Conservation (phyloP, 179 eudicot genomes). For the Patellifolia procumbens region DNA sequence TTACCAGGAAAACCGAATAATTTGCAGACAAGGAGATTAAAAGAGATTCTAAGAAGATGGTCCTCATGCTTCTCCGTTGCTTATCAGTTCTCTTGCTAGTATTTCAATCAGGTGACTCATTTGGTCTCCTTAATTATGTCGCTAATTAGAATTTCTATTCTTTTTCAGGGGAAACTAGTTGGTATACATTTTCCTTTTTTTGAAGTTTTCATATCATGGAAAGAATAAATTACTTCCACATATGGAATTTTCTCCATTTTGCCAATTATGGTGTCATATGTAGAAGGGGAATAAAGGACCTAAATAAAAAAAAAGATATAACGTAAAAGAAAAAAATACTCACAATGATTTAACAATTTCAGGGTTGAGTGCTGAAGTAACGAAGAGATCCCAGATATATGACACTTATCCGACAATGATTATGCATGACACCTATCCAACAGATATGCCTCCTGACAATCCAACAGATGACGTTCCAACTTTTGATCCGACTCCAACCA, state of each 20-base stretch:
- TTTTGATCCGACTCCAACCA: slow-evolving; percentile 34
- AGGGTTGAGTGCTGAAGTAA: slow-evolving; percentile 57
- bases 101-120: slow-evolving; percentile 55
- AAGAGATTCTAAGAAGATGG: slow-evolving; percentile 37
- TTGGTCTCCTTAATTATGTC: neutral
- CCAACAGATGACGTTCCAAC: slow-evolving; percentile 35
- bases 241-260: neutral
- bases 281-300: neutral
- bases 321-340: neutral
- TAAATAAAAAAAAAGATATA: neutral
- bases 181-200: neutral
- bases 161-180: neutral
- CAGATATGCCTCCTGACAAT: slow-evolving; percentile 24
- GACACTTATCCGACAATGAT: slow-evolving; percentile 20
- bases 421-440: slow-evolving; percentile 33
- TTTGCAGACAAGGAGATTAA: neutral
- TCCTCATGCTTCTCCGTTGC: slow-evolving; percentile 31
- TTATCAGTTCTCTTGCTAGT: slow-evolving; percentile 39
- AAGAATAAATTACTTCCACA: neutral
- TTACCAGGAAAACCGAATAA: neutral
- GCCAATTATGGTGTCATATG: neutral
- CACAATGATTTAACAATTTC: slow-evolving; percentile 27
- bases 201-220: neutral
- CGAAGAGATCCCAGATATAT: slow-evolving; percentile 32
- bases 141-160: neutral